Percentiles rank a stretch among this genome's conserved stretches.
These are phyloP conservation scores for Aspergillus melleus DNA, from an alignment of 2,329 filamentous ascomycete genomes.

Conservation along the genomic window DNA sequence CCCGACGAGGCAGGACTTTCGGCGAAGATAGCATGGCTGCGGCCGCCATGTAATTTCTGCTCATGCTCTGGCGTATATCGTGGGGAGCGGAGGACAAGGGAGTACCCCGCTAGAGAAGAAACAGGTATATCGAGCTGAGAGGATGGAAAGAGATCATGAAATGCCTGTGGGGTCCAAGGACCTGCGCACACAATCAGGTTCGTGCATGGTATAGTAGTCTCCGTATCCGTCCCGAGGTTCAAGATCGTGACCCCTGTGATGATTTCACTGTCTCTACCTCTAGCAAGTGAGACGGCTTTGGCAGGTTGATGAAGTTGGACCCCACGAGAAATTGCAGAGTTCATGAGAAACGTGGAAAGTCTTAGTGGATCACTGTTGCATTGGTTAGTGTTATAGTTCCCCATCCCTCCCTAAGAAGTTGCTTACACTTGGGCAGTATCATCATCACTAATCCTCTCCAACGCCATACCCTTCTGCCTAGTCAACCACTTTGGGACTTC, in stretches of 20 bases:
- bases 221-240: conserved; percentile 33
- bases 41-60: conserved; percentile 37
- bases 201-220: conserved; percentile 56
- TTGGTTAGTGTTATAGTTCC: neutral
- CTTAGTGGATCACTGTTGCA: conserved; percentile 60
- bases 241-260: conserved; percentile 56
- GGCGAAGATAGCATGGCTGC: conserved; percentile 70
- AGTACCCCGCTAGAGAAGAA: conserved; percentile 67
- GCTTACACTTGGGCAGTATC: conserved; percentile 64
- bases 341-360: conserved; percentile 66
- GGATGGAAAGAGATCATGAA: conserved; percentile 62
- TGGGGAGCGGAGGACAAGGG: conserved; percentile 65
- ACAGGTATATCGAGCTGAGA: conserved; percentile 58
- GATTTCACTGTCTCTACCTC: conserved; percentile 48
- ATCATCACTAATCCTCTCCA: conserved; percentile 63
- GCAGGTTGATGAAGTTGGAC: conserved; percentile 68
- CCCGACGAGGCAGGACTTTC: conserved; percentile 51
- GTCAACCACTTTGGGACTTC: conserved; percentile 60
- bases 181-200: conserved; percentile 68
- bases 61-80: conserved; percentile 39
- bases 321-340: conserved; percentile 57
- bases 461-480: conserved; percentile 52
- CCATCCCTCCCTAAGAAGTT: neutral
- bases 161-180: conserved; percentile 69
- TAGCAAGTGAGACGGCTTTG: conserved; percentile 53